phyloP scores from a whole-genome alignment of 306 rosid genomes.

The Castanea sativa region DNA sequence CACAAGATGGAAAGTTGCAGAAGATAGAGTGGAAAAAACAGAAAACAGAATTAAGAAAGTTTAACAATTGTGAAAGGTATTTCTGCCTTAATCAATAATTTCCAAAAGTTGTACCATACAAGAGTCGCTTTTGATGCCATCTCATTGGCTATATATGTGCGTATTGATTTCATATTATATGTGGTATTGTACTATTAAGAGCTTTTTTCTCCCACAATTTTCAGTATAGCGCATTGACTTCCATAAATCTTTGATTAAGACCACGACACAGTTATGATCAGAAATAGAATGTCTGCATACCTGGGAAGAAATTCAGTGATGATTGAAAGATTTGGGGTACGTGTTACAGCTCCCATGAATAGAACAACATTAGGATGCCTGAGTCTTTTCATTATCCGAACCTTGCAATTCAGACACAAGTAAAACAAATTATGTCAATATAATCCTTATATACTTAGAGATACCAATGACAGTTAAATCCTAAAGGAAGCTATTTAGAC shows the following conservation, averaged over 20 bases:
- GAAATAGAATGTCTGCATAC: conserved; percentile 39
- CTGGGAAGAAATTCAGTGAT: conserved; percentile 96
- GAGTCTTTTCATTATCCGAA: conserved; percentile 81
- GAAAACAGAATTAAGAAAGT: neutral
- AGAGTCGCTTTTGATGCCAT: neutral
- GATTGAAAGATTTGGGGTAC: conserved; percentile 86
- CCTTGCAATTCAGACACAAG: conserved; percentile 49
- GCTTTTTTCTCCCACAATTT: neutral
- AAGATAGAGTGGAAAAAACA: neutral
- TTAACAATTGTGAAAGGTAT: neutral
- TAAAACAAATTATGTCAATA: conserved; percentile 17
- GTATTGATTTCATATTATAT: neutral
- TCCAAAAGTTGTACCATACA: neutral
- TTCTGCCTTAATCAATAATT: neutral
- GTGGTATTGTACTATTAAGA: neutral
- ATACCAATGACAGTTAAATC: neutral
- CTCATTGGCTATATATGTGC: neutral
- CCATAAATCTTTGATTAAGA: conserved; percentile 9
- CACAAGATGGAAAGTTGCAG: neutral
- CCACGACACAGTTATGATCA: neutral
- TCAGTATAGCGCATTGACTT: neutral
- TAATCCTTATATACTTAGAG: neutral
- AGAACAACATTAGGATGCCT: conserved; percentile 98
- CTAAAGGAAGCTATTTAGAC: neutral
- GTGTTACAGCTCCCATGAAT: conserved; percentile 95